phyloP scores from a whole-genome alignment of 768 basidiomycete species.

The Agrocybe praecox region DNA sequence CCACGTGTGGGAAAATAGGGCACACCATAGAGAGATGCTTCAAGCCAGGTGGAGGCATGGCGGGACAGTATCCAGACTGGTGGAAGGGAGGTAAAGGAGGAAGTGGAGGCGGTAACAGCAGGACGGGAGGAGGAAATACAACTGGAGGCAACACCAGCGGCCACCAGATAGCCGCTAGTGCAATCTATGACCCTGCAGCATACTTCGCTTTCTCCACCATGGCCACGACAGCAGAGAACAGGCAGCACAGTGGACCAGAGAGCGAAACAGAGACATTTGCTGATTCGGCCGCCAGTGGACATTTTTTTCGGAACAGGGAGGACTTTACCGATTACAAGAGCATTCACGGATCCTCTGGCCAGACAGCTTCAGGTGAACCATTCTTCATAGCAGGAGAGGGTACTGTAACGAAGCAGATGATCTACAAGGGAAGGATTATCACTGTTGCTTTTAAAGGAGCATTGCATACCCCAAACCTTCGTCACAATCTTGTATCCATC shows the following conservation, averaged over 20 bases:
- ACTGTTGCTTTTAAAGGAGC: slow-evolving; percentile 21
- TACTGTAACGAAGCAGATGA: slow-evolving; percentile 8
- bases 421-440: slow-evolving; percentile 4
- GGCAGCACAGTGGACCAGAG: not conserved
- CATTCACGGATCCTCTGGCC: not conserved
- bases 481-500: slow-evolving; percentile 25
- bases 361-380: slow-evolving; percentile 4
- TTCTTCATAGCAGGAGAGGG: slow-evolving; percentile 23
- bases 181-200: not conserved
- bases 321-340: slow-evolving; percentile 19
- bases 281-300: slow-evolving; percentile 23
- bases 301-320: slow-evolving; percentile 17
- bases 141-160: not conserved
- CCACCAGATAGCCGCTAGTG: not conserved
- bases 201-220: slow-evolving; percentile 4
- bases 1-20: slow-evolving; percentile 21
- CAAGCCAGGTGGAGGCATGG: slow-evolving; percentile 34
- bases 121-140: not conserved
- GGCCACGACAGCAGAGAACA: not conserved
- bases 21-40: slow-evolving; percentile 31
- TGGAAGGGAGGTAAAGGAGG: slow-evolving; percentile 7
- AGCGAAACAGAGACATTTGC: not conserved
- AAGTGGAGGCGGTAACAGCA: not conserved
- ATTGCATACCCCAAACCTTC: slow-evolving; percentile 25
- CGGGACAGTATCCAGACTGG: slow-evolving; percentile 31